Evolutionary conservation across 2,329 filamentous ascomycete species (phyloP), one percentile per base, ranked within the genome.

Genomic region (Arthrobotrys pseudoclavata): DNA sequence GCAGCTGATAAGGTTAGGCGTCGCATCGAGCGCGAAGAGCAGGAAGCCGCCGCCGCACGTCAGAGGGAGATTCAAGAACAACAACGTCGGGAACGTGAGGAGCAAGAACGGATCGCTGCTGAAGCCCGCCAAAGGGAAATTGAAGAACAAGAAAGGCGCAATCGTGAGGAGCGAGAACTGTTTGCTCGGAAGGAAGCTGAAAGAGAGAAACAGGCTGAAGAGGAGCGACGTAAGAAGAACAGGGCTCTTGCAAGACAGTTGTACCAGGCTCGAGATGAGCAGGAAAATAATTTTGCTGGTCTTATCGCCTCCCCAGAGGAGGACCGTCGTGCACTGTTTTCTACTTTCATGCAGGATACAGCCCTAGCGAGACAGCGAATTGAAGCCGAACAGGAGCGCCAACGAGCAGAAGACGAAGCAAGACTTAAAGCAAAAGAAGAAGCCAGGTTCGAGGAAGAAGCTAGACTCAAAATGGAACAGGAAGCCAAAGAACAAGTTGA

Each of bases 351-450:
- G 74, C 74, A 77, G 20, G 22, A 77, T 20, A 42, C 74, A 45
- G 67, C 37, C 55, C 74, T 62, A 7, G 67, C 55, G 34, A 62
- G 74, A 62, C 74, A 77, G 47, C 74, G 74, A n/a, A 71, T 77
- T 52, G 67, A 77, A 71, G 62, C 60, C 26, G 67, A 77, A 34
- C 47, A 60, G 57, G 60, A 76, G 31, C 45, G 29, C 18, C 52
- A 63, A 7, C 61, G 26, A 42, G 53, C 18, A 40, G 42, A 50
- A 26, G 62, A 66, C 6, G 50, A 68, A 53, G 64, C 64, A 6
- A 68, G 50, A 37, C 34, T 31, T 26, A 57, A 47, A 64, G 57
- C 47, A 29, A 24, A 60, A 60, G 55, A 60, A 60, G 31, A 31
- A 34, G 7, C 31, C 22, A 47, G 42, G 24, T 13, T 63, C 20